Percentiles rank a stretch among this genome's conserved stretches.
These are phyloP conservation scores for Blastobotrys persicus DNA, from an alignment of 1,139 yeast genomes.

Conservation along the genomic window DNA sequence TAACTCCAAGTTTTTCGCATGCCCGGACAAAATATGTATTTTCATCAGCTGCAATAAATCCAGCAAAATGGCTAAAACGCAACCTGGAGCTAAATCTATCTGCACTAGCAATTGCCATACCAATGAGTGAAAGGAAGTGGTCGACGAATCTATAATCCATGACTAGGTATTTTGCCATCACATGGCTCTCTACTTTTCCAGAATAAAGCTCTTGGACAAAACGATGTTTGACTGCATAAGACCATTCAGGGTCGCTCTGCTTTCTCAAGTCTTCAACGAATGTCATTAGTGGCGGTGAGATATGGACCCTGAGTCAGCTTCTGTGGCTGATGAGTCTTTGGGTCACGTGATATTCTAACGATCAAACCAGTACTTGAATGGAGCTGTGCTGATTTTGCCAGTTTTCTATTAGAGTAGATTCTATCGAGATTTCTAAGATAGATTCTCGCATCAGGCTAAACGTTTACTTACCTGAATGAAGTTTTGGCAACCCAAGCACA, in stretches of 20 bases:
- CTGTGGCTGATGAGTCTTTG: too few relatives aligned
- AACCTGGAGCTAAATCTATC: slow-evolving; percentile 5
- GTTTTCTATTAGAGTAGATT: too few relatives aligned
- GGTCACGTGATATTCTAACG: too few relatives aligned
- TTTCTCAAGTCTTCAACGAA: slow-evolving; percentile 4
- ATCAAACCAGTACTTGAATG: too few relatives aligned
- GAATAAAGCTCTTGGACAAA: slow-evolving; percentile 11
- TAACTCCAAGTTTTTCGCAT: slow-evolving; percentile 3
- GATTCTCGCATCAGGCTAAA: too few relatives aligned
- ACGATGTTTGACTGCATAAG: slow-evolving; percentile 7
- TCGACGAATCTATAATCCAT: slow-evolving; percentile 10
- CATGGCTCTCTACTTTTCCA: slow-evolving; percentile 5
- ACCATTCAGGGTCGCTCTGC: slow-evolving; percentile 3
- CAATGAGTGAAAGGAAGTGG: slow-evolving; percentile 7
- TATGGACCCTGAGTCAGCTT: slow-evolving; percentile 12
- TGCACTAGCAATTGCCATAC: slow-evolving; percentile 11
- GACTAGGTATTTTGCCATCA: slow-evolving; percentile 9
- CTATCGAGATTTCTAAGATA: too few relatives aligned
- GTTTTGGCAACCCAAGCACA: too few relatives aligned
- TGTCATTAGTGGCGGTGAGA: background rate
- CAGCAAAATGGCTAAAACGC: slow-evolving; percentile 6
- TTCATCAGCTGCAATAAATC: slow-evolving; percentile 41
- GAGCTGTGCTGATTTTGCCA: too few relatives aligned
- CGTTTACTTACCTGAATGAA: too few relatives aligned
- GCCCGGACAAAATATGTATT: slow-evolving; percentile 13